phyloP scores from a whole-genome alignment of 2,329 filamentous ascomycete species.

The Aphanocladium album region DNA sequence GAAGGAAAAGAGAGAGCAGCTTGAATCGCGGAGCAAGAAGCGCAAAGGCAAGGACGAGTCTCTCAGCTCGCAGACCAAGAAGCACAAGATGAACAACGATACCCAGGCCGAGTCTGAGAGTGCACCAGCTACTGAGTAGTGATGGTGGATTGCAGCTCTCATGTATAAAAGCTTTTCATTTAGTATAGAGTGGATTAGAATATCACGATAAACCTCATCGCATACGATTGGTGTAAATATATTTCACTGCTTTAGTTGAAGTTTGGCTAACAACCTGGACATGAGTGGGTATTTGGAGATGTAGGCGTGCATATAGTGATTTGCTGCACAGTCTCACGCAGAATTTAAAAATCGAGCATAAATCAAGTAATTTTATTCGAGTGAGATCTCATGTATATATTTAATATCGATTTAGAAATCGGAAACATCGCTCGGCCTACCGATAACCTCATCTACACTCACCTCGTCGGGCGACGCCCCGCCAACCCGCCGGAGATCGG shows the following conservation, averaged over 20 bases:
- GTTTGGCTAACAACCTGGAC: no score
- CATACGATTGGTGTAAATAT: neutral
- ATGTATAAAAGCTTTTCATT: neutral
- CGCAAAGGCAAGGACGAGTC: slow-evolving; percentile 46
- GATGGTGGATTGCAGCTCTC: neutral
- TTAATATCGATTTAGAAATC: no score
- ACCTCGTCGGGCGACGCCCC: no score
- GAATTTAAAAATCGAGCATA: no score
- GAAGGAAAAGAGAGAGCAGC: slow-evolving; percentile 50
- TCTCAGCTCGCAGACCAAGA: slow-evolving; percentile 40
- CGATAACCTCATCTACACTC: no score
- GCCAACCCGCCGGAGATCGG: slow-evolving; percentile 11
- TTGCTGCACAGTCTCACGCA: no score
- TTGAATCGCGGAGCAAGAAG: slow-evolving; percentile 40
- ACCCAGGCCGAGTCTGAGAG: slow-evolving; percentile 12
- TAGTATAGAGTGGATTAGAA: neutral
- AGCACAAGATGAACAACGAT: slow-evolving; percentile 28
- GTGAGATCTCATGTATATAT: no score
- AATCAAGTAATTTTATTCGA: no score
- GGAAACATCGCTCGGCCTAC: no score
- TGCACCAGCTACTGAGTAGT: neutral
- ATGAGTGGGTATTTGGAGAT: no score
- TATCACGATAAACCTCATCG: neutral
- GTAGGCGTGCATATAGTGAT: no score
- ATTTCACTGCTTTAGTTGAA: no score